Conservation (phyloP, 1,139 yeast genomes). For the Suhomyces choctaworum region DNA sequence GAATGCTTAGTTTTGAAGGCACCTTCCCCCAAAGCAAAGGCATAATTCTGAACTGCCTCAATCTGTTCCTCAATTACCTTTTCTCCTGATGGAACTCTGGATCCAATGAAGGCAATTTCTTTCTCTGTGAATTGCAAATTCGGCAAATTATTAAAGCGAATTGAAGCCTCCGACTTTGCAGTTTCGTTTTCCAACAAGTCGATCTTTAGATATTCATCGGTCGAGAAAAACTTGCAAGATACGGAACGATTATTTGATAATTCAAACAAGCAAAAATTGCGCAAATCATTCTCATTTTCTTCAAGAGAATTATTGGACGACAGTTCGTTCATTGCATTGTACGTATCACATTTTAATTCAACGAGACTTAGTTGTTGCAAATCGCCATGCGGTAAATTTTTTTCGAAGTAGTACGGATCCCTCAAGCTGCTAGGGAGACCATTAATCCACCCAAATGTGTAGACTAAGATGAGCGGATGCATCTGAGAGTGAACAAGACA, state of each 20-base stretch:
- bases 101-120: not conserved
- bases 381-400: conserved; percentile 11
- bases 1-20: conserved; percentile 13
- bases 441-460: conserved; percentile 42
- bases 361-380: conserved; percentile 19
- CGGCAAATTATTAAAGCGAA: not conserved
- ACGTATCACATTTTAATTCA: conserved; percentile 13
- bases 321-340: not conserved
- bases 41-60: conserved; percentile 30
- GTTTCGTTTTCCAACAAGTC: not conserved
- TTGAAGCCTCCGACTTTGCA: too few relatives aligned
- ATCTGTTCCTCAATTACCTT: conserved; percentile 13
- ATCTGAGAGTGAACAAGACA: conserved; percentile 45
- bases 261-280: conserved; percentile 23
- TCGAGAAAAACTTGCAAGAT: conserved; percentile 7
- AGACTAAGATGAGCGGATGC: conserved; percentile 41
- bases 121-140: not conserved
- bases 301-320: conserved; percentile 1
- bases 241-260: conserved; percentile 19
- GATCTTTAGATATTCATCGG: not conserved
- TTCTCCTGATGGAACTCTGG: not conserved
- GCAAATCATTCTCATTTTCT: conserved; percentile 7
- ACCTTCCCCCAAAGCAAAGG: conserved; percentile 32
- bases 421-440: conserved; percentile 41
- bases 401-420: conserved; percentile 38